Evolutionary conservation across 2,329 filamentous ascomycete genomes (phyloP).

Genomic region (Helicocarpus griseus): DNA sequence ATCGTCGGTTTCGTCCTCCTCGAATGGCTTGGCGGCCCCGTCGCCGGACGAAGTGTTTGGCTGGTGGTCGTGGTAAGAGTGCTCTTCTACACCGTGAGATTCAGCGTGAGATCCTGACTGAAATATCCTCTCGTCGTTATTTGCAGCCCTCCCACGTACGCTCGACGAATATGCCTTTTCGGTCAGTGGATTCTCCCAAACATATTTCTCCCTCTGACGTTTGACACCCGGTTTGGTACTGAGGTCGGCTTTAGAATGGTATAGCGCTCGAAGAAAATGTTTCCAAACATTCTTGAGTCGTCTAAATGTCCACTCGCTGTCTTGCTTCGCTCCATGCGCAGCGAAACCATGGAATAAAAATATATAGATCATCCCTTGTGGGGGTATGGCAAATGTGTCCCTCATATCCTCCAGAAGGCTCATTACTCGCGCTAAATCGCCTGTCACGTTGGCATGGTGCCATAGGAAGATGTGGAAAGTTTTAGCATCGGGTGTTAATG

Average conservation of each 20-base stretch:
- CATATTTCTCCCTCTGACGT: conserved; percentile 9
- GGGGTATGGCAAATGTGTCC: conserved; percentile 51
- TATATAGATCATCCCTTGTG: conserved; percentile 70
- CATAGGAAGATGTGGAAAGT: conserved; percentile 75
- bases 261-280: conserved; percentile 46
- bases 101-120: not conserved
- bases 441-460: conserved; percentile 58
- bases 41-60: not conserved
- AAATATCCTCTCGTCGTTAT: not conserved
- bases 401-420: conserved; percentile 72
- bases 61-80: not conserved
- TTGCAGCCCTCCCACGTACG: not conserved
- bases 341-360: conserved; percentile 76
- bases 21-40: conserved; percentile 1
- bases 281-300: conserved; percentile 60
- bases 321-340: conserved; percentile 55
- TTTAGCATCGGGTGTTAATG: conserved; percentile 61
- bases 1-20: conserved; percentile 15
- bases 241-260: conserved; percentile 25
- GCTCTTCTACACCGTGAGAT: not conserved
- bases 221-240: conserved; percentile 8
- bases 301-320: conserved; percentile 61
- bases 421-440: conserved; percentile 62
- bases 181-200: conserved; percentile 8
- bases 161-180: not conserved